Conservation (phyloP, 148 eudicot species). For the Cornus florida region DNA sequence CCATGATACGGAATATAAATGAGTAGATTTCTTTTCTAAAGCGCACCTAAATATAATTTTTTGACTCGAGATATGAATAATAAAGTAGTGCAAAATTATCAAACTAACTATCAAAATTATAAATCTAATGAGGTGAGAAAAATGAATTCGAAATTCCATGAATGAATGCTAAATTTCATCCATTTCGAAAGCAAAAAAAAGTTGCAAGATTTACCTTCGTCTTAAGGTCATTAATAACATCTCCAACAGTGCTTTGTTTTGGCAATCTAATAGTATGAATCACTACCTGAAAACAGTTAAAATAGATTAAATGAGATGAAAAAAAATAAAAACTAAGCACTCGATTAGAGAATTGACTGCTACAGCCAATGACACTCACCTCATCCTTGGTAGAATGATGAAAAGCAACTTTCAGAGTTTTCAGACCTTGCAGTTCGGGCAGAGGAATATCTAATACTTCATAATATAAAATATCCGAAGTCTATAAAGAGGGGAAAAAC, state of each 20-base stretch:
- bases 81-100: neutral
- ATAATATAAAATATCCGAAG: conserved; percentile 87
- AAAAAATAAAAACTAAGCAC: neutral
- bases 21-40: neutral
- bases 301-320: conserved; percentile 9
- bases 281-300: conserved; percentile 48
- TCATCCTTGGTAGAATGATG: conserved; percentile 88
- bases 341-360: neutral
- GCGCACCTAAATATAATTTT: neutral
- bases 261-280: conserved; percentile 76
- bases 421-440: conserved; percentile 87
- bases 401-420: conserved; percentile 81
- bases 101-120: neutral
- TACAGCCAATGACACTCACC: conserved; percentile 27
- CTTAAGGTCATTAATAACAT: conserved; percentile 78
- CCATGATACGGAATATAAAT: neutral
- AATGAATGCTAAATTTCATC: neutral
- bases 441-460: conserved; percentile 94
- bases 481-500: conserved; percentile 33
- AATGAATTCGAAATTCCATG: neutral
- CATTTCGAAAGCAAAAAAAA: neutral
- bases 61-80: neutral
- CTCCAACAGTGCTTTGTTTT: conserved; percentile 84
- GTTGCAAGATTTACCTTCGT: conserved; percentile 30
- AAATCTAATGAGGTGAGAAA: conserved; percentile 1